Evolutionary conservation across 257 asterid species (phyloP).

Genomic region (Petunia secreta): DNA sequence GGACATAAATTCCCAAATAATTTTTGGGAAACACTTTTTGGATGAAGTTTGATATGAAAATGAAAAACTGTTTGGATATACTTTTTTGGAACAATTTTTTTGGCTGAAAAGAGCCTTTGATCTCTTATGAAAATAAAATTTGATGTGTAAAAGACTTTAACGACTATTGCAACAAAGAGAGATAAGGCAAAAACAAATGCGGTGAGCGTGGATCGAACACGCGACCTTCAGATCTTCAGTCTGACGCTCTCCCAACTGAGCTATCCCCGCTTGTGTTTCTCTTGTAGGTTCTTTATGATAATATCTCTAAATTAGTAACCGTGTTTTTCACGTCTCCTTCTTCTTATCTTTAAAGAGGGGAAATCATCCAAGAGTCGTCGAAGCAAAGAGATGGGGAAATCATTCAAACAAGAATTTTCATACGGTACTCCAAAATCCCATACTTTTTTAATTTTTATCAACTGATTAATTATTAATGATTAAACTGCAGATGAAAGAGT

Average conservation of each 20-base stretch:
- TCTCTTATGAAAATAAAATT: no score
- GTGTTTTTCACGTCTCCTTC: not conserved
- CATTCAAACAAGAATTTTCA: conserved; percentile 65
- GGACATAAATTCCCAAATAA: no score
- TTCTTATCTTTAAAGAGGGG: not conserved
- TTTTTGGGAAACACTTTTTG: no score
- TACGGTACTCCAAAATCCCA: conserved; percentile 43
- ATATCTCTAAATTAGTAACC: not conserved
- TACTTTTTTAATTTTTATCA: not conserved
- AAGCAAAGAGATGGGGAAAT: conserved; percentile 55
- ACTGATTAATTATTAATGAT: not conserved
- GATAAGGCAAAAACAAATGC: conserved; percentile 35
- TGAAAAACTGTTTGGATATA: no score
- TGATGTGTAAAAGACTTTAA: no score
- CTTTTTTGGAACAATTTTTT: no score
- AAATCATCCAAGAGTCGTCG: not conserved
- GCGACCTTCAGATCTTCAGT: conserved; percentile 90
- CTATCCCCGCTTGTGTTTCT: conserved; percentile 65
- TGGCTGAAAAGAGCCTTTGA: no score
- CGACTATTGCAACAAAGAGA: no score
- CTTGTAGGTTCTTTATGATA: no score
- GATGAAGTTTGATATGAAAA: no score
- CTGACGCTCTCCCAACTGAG: conserved; percentile 98
- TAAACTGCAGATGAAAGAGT: conserved; percentile 64
- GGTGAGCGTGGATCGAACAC: conserved; percentile 99